Evolutionary conservation across 495 filamentous ascomycete genomes (phyloP).

Genomic region (Penicillium macrosclerotiorum): DNA sequence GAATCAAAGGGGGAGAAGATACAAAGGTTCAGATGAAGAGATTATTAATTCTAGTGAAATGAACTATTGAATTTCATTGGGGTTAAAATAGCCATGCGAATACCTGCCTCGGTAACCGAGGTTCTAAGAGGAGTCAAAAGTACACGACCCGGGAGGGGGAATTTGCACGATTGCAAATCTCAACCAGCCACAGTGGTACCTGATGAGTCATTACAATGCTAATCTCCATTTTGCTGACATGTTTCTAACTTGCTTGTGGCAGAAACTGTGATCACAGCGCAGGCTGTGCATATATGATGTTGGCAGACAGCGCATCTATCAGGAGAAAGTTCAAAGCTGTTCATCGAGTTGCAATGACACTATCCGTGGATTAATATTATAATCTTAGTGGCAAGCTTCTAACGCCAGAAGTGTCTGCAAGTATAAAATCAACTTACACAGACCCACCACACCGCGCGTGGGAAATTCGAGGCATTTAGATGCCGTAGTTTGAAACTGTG

Average conservation of each 20-base stretch:
- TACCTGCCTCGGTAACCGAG: too few species aligned
- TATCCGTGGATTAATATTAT: background rate
- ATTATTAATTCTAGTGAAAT: too few species aligned
- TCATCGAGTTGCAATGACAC: background rate
- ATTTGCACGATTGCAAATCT: background rate
- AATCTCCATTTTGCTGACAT: background rate
- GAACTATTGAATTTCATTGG: too few species aligned
- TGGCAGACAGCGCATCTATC: background rate
- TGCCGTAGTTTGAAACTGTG: background rate
- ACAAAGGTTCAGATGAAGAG: too few species aligned
- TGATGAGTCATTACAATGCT: background rate
- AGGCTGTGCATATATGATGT: background rate
- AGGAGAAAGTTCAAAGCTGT: background rate
- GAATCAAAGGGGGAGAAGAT: too few species aligned
- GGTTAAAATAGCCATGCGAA: too few species aligned
- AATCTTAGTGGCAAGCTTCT: background rate
- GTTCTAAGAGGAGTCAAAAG: too few species aligned
- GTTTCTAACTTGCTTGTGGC: too few species aligned
- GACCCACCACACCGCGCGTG: background rate
- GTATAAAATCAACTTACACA: background rate
- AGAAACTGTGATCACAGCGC: too few species aligned
- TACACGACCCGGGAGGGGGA: too few species aligned
- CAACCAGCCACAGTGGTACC: background rate
- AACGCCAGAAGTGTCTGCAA: background rate
- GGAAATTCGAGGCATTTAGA: background rate